Percentiles rank a stretch among this genome's conserved stretches.
These are phyloP conservation scores for Trifolium pratense DNA, from an alignment of 306 rosid genomes.

Conservation along the genomic window DNA sequence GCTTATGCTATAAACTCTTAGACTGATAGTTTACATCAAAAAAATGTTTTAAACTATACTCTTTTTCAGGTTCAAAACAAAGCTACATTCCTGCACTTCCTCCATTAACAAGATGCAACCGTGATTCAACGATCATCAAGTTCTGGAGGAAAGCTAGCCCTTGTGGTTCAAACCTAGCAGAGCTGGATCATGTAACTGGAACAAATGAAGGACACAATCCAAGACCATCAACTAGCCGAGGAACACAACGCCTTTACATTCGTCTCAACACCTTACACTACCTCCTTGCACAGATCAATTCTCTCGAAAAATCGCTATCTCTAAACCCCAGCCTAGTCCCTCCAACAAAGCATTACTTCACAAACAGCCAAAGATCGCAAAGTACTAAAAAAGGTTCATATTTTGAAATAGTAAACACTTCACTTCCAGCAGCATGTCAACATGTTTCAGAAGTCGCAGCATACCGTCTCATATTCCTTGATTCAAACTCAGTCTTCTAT, in stretches of 20 bases:
- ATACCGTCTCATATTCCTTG: conserved; percentile 82
- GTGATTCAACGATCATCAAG: conserved; percentile 68
- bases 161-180: conserved; percentile 54
- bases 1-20: no score
- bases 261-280: conserved; percentile 88
- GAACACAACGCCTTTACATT: conserved; percentile 88
- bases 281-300: conserved; percentile 61
- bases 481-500: conserved; percentile 75
- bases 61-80: conserved; percentile 75
- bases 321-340: conserved; percentile 46
- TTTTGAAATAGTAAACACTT: conserved; percentile 57
- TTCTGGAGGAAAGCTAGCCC: conserved; percentile 80
- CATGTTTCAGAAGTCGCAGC: conserved; percentile 92
- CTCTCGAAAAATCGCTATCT: conserved; percentile 65
- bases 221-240: conserved; percentile 85
- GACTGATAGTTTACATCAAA: background rate
- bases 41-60: background rate
- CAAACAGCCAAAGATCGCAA: conserved; percentile 43
- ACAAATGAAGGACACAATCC: conserved; percentile 67
- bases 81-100: conserved; percentile 86
- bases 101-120: conserved; percentile 82
- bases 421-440: conserved; percentile 65
- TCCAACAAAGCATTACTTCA: conserved; percentile 43
- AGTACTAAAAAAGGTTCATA: conserved; percentile 47
- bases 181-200: conserved; percentile 41